These are phyloP conservation scores for Aspergillus ibericus DNA, from an alignment of 2,329 filamentous ascomycete species.

Conservation along the genomic window DNA sequence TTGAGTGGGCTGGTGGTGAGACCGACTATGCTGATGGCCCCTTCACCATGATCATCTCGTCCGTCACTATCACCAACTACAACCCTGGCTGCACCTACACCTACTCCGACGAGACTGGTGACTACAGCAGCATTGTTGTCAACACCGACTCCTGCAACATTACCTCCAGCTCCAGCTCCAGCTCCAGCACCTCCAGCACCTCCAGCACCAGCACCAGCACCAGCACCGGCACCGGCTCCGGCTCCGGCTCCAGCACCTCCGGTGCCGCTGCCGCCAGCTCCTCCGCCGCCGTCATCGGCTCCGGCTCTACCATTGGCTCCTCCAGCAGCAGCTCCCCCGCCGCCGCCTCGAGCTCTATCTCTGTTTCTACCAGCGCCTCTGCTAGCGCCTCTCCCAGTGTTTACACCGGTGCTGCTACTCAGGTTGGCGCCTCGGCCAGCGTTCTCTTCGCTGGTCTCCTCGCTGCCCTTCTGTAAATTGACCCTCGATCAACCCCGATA, in stretches of 20 bases:
- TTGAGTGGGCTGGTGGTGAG: slow-evolving; percentile 68
- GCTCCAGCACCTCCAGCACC: slow-evolving; percentile 10
- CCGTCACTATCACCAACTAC: slow-evolving; percentile 56
- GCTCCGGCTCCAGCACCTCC: slow-evolving; percentile 9
- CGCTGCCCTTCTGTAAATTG: slow-evolving; percentile 29
- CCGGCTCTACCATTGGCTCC: slow-evolving; percentile 15
- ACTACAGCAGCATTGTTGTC: slow-evolving; percentile 60
- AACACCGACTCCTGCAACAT: slow-evolving; percentile 31
- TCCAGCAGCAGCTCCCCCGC: slow-evolving; percentile 7
- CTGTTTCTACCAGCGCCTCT: slow-evolving; percentile 8
- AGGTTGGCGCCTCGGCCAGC: slow-evolving; percentile 24
- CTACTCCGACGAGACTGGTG: slow-evolving; percentile 62
- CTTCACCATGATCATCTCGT: slow-evolving; percentile 73
- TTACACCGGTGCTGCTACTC: slow-evolving; percentile 22
- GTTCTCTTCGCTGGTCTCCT: slow-evolving; percentile 22
- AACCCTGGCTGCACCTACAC: slow-evolving; percentile 45
- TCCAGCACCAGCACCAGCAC: slow-evolving; percentile 13
- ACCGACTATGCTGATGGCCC: slow-evolving; percentile 67
- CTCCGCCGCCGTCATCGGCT: slow-evolving; percentile 10
- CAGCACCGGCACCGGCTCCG: slow-evolving; percentile 15
- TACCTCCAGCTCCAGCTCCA: slow-evolving; percentile 3
- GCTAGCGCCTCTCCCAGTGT: slow-evolving; percentile 23
- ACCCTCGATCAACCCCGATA: background rate
- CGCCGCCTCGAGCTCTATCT: slow-evolving; percentile 7
- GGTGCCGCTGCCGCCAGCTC: slow-evolving; percentile 15